A percentile compares a stretch with the other conserved stretches of the same genome.
These are phyloP conservation scores for Trichoderma erinaceum DNA, from an alignment of 495 filamentous ascomycete genomes.

Conservation along the genomic window DNA sequence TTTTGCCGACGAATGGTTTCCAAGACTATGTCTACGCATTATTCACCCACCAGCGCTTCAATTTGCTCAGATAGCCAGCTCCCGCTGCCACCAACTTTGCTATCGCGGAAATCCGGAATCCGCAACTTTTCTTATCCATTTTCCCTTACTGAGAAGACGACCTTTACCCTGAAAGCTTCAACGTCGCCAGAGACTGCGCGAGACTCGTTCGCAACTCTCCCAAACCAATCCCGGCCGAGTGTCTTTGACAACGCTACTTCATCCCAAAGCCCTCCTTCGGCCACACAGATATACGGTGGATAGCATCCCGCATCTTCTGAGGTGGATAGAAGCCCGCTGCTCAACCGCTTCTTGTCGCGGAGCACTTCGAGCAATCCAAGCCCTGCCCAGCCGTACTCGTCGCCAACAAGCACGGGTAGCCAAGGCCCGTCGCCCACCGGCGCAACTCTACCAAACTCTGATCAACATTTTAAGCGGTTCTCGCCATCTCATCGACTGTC, in stretches of 20 bases:
- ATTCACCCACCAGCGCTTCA: not conserved
- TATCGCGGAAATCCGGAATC: not conserved
- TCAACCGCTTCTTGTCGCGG: constrained; percentile 8
- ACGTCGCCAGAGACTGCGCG: not conserved
- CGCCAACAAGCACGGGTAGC: not conserved
- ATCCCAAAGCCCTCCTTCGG: not conserved
- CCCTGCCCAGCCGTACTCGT: not conserved
- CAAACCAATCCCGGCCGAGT: not conserved
- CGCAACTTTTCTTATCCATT: constrained; percentile 7
- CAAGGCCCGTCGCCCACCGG: not conserved
- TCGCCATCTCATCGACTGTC: not conserved
- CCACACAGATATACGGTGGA: constrained; percentile 11
- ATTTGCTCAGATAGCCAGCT: constrained; percentile 1
- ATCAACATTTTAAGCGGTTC: not conserved
- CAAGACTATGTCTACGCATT: not conserved
- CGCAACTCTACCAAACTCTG: not conserved
- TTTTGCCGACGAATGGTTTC: not conserved
- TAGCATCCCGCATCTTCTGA: constrained; percentile 10
- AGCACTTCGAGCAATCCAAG: constrained; percentile 1
- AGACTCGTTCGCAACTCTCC: not conserved
- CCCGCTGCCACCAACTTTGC: not conserved
- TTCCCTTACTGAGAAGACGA: not conserved
- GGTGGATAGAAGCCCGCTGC: not conserved
- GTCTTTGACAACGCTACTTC: not conserved
- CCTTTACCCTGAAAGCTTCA: not conserved